These are phyloP conservation scores for Cyclanthera cordifolia DNA, from an alignment of 306 rosid species.

Conservation along the genomic window DNA sequence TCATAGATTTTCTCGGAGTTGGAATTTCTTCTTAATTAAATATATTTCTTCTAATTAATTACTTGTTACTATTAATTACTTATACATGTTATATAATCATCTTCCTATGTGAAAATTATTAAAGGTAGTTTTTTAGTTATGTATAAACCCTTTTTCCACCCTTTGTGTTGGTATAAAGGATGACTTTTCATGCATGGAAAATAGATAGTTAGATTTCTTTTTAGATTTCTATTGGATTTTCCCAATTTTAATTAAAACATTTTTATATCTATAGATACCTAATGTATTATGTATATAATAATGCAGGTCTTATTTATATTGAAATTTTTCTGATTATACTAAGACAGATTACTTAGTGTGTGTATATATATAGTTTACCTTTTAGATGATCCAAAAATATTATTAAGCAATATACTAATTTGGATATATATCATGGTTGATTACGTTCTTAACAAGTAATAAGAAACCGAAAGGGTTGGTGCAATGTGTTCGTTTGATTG, in stretches of 20 bases:
- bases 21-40: constrained; percentile 40
- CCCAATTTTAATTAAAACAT: not conserved
- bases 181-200: not conserved
- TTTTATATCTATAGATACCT: not conserved
- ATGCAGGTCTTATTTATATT: not conserved
- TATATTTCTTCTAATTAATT: not conserved
- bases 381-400: not conserved
- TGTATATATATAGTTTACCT: not conserved
- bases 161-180: not conserved
- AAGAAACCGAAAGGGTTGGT: too few species aligned
- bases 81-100: not conserved
- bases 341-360: not conserved
- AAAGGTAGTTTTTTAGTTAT: not conserved
- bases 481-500: too few species aligned
- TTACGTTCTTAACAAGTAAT: not conserved
- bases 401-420: not conserved
- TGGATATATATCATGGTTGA: not conserved
- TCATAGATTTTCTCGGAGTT: constrained; percentile 75
- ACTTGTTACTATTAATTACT: not conserved
- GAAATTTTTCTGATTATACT: not conserved
- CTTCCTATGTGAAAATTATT: not conserved
- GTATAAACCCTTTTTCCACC: not conserved
- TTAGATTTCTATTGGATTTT: not conserved
- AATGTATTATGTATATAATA: too few species aligned
- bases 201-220: not conserved